These are phyloP conservation scores for Gentiana straminea DNA, from an alignment of 257 asterid species.

Conservation along the genomic window DNA sequence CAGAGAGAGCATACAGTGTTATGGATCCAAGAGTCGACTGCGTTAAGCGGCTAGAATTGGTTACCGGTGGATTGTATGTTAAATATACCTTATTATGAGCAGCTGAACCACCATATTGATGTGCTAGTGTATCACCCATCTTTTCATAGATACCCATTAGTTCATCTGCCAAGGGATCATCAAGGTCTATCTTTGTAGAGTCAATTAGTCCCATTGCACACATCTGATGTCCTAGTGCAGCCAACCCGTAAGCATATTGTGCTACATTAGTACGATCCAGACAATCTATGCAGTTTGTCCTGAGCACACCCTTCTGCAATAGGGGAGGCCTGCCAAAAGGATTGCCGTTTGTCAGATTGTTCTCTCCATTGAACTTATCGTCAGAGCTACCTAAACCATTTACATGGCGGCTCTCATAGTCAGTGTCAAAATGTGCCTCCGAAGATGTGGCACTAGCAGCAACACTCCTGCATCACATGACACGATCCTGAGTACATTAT, in stretches of 20 bases:
- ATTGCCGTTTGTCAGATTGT: constrained; percentile 24
- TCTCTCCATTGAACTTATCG: constrained; percentile 30
- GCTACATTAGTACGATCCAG: constrained; percentile 99
- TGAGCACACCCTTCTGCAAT: constrained; percentile 82
- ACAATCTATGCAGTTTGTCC: constrained; percentile 98
- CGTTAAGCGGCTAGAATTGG: background rate
- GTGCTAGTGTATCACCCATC: constrained; percentile 99
- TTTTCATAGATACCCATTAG: constrained; percentile 85
- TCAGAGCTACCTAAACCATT: constrained; percentile 42
- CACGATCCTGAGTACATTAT: constrained; percentile 2
- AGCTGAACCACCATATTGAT: constrained; percentile 98
- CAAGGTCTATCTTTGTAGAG: constrained; percentile 67
- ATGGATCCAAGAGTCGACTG: no score
- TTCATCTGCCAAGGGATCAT: constrained; percentile 93
- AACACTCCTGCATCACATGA: constrained; percentile 35
- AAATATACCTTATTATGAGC: constrained; percentile 90
- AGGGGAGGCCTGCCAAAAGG: constrained; percentile 42
- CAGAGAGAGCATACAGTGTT: no score
- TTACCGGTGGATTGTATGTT: background rate
- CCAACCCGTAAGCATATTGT: constrained; percentile 94
- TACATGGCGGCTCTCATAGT: constrained; percentile 33
- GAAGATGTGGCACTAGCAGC: constrained; percentile 31
- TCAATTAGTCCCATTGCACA: constrained; percentile 55
- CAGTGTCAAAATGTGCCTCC: constrained; percentile 24
- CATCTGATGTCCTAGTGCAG: constrained; percentile 86